Base-by-base conservation (phyloP, 1,139 yeast species). In the Candida tropicalis region DNA sequence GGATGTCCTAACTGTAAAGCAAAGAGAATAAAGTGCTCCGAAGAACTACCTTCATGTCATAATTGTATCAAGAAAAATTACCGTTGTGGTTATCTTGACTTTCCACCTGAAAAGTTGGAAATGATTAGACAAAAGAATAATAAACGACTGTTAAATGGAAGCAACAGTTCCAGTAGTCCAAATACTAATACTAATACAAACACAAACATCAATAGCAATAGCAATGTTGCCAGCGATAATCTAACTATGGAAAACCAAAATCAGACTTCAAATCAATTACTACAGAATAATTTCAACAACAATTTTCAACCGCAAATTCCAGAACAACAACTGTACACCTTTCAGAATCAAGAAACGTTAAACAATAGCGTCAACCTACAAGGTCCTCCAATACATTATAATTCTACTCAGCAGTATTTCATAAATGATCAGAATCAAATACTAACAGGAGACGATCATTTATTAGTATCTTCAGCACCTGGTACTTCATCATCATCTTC, bases 1-100 rank as follows among this genome's bases (percentile, higher is more conserved):
- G 64, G 69, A 3, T 73, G 77, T 47, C 77, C 77, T 5, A 72
- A 72, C 52, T 73, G 78, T 55, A 68, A 70, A 44, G 63, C 67
- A 8, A 71, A 68, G 47, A 56, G 78, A 51, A 69, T 73, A 56
- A 73, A 72, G 50, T 73, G 77, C 47, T 54, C 70, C 1, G 78
- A 73, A 48, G 77, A 72, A 44, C 58, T 73, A 16, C 78, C 78
- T 6, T 57, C 66, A 16, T 73, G 78, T 46, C 57, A 50, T 13
- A 72, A 72, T 48, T 72, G 77, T 52, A 47, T 65, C 9, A 67
- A 67, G 46, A 73, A 68, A 51, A 59, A 64, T 28, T 60, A 60
- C 45, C 59, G 72, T 9, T 73, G 78, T 57, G 76, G 78, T 1
- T 73, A 73, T 50, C 52, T 70, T 16, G 77, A 72, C 47, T 72